Percentiles rank a stretch among this genome's conserved stretches.
These are phyloP conservation scores for Guadua angustifolia DNA, from an alignment of 176 grass and related monocot species.

Conservation along the genomic window DNA sequence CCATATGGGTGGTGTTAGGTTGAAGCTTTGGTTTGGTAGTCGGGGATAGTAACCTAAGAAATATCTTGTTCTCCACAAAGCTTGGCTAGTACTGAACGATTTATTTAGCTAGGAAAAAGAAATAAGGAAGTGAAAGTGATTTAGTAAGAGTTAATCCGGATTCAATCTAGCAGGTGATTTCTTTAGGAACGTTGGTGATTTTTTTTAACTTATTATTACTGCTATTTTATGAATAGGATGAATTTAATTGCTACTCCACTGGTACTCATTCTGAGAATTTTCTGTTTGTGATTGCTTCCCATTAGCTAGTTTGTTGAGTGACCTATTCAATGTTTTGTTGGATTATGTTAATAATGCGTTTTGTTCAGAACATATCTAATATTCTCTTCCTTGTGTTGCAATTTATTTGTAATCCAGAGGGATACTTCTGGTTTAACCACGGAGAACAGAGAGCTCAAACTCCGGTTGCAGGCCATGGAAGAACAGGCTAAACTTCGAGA, in stretches of 20 bases:
- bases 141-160: slow-evolving; percentile 12
- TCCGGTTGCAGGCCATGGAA: slow-evolving; percentile 91
- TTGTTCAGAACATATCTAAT: not conserved
- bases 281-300: not conserved
- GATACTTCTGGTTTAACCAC: slow-evolving; percentile 82
- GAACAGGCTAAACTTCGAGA: slow-evolving; percentile 98
- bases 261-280: not conserved
- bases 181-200: not conserved
- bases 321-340: not conserved
- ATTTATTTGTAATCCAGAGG: slow-evolving; percentile 63
- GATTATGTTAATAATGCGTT: not conserved
- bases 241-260: not conserved
- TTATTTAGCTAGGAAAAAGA: slow-evolving; percentile 5
- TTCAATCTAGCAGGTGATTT: not conserved
- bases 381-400: not conserved
- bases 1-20: slow-evolving; percentile 33
- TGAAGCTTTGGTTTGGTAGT: slow-evolving; percentile 41
- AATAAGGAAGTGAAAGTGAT: not conserved
- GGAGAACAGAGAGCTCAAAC: slow-evolving; percentile 95
- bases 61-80: slow-evolving; percentile 25
- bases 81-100: not conserved
- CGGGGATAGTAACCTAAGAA: not conserved
- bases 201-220: slow-evolving; percentile 14
- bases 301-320: not conserved
- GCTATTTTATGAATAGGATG: not conserved